These are phyloP conservation scores for Suillus subalutaceus DNA, from an alignment of 768 basidiomycete genomes.

Conservation along the genomic window DNA sequence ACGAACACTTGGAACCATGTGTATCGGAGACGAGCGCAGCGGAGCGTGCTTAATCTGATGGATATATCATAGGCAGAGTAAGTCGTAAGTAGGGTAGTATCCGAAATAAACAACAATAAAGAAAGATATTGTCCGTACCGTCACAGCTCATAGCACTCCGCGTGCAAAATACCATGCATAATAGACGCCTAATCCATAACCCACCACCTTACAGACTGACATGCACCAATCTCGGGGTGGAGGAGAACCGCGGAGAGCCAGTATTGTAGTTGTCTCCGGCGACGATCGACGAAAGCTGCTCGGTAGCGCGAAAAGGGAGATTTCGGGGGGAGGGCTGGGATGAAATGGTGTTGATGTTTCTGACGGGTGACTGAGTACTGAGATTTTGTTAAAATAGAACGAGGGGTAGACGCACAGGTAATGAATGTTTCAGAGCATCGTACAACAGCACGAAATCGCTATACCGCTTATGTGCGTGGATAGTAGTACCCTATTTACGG, in stretches of 20 bases:
- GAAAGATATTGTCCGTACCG: neutral
- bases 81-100: neutral
- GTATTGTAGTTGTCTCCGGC: conserved; percentile 60
- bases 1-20: neutral
- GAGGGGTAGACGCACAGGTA: conserved; percentile 48
- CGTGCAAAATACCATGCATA: neutral
- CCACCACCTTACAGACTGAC: conserved; percentile 62
- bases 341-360: conserved; percentile 45
- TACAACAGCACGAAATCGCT: conserved; percentile 64
- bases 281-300: conserved; percentile 65
- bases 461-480: conserved; percentile 71
- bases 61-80: neutral
- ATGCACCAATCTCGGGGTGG: conserved; percentile 72
- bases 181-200: conserved; percentile 44
- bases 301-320: conserved; percentile 67
- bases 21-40: no score
- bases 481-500: conserved; percentile 51
- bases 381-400: neutral
- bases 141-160: neutral
- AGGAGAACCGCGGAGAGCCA: conserved; percentile 68
- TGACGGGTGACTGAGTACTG: conserved; percentile 24
- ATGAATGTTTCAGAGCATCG: conserved; percentile 45
- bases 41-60: neutral
- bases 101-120: conserved; percentile 3
- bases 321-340: conserved; percentile 71